Base-by-base conservation (phyloP, 2,329 filamentous ascomycete species). In the Botrytis fabae region DNA sequence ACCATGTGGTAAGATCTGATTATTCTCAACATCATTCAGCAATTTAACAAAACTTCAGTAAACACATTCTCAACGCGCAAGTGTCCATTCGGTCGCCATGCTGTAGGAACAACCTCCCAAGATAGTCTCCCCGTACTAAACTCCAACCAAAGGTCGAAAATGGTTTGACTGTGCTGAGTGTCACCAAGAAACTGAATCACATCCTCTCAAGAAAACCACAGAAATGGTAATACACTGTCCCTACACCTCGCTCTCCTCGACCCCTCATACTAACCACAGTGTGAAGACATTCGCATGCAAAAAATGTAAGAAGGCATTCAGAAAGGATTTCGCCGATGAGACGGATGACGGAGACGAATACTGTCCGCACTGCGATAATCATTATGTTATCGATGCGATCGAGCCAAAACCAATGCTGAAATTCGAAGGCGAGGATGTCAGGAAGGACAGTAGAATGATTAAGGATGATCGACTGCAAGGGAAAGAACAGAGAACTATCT, bases 121-220 rank as follows among this genome's bases (percentile, higher is more conserved):
- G 22, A 18, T 69, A 72, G 38, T 16, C 18, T 57, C 68, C 44
- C 40, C 22, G 54, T 73, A 38, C 68, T 73, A 48, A 73, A 65
- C 28, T 48, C 20, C 38, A 8, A 28, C 16, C 61, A 51, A 79
- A 95, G 93, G 93, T 86, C 89, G 90, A 75, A 98, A 97, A 86
- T 99, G 97, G 97, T 99, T 98, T 85, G 96, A 99, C 86, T 99
- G 96, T 84, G 93, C 93, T 76, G 92, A 98, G 82, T 99, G 96
- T 85, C 96, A 99, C 84, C 85, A 85, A 71, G 96, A 99, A 82
- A 86, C 89, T 75, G 92, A 97, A 83, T 84, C 86, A 75, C 96
- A 98, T 82, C 84, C 88, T 54, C 90, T 99, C 35, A 84, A 89
- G 71, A 92, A 97, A 83, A 87, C 86, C 76, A 87, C 91, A 78